Base-by-base conservation (phyloP, 495 filamentous ascomycete genomes). In the Aspergillus leporis region DNA sequence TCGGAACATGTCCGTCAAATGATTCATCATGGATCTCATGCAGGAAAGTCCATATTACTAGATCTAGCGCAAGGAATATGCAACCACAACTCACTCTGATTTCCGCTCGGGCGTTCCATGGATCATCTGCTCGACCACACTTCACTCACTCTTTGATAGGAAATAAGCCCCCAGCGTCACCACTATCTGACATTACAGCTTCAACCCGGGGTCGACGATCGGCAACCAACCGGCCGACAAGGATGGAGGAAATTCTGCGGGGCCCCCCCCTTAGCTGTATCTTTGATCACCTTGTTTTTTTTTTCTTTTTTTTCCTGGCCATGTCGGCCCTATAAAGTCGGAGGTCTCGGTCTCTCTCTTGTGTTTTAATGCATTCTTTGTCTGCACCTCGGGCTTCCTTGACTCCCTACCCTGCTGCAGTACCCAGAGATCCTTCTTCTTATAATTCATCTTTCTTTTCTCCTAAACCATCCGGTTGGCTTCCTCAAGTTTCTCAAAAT, bases 161-260 rank as follows among this genome's bases (percentile, higher is more conserved):
- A 41, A 41, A 41, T 41, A 41, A 14, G 38, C 21, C 19, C 43
- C 43, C 18, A 47, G 43, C 19, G 19, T 47, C 43, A 47, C 21
- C 43, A 47, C 21, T n/a, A 47, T 22, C 21, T 4, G 43, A 3
- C 16, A 47, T 12, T 9, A 47, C 43, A 47, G 19, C 43, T 23
- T 47, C 43, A 47, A 1, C 21, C 43, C 43, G 43, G 19, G 21
- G 43, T 47, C 43, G 43, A 47, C 43, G 18, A 47, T 47, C 43
- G 12, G 21, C 6, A 23, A 14, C 43, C 43, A 47, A 22, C 43
- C 43, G 19, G 2, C 3, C 21, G 43, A 23, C 43, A 21, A 23
- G 18, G 43, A 47, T 47, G 43, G 19, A 41, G 16, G 5, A 2
- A 18, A 41, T n/a, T 41, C n/a, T 41, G 14, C 21, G 43, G 43